Conservation (phyloP, 805 yeast genomes). For the Candida parachauliodes region DNA sequence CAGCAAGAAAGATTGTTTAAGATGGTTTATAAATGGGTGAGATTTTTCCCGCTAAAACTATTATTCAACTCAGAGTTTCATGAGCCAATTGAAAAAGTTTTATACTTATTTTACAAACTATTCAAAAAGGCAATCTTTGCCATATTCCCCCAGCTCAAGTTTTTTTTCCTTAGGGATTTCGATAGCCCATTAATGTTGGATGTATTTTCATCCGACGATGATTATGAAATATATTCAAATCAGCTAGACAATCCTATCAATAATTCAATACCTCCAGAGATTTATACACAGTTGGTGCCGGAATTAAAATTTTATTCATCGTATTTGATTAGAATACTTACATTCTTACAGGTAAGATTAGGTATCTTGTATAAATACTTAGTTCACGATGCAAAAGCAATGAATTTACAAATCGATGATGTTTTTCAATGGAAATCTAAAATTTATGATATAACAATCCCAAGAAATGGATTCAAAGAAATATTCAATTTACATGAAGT, state of each 20-base stretch:
- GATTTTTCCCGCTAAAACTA: slow-evolving; percentile 29
- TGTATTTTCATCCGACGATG: slow-evolving; percentile 23
- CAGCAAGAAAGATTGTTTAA: slow-evolving; percentile 33
- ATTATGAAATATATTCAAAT: slow-evolving; percentile 19
- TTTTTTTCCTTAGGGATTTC: slow-evolving; percentile 37
- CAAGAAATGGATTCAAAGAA: slow-evolving; percentile 20
- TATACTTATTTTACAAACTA: slow-evolving; percentile 30
- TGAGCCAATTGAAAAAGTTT: slow-evolving; percentile 29
- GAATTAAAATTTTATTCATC: slow-evolving; percentile 21
- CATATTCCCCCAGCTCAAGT: slow-evolving; percentile 38
- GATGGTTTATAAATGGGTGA: slow-evolving; percentile 34
- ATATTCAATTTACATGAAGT: slow-evolving; percentile 20
- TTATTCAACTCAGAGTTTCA: slow-evolving; percentile 16
- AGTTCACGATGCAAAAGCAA: slow-evolving; percentile 21
- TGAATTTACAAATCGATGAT: slow-evolving; percentile 22
- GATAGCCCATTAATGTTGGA: slow-evolving; percentile 40
- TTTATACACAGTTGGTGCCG: slow-evolving; percentile 11
- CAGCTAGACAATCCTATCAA: slow-evolving; percentile 11
- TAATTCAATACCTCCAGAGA: slow-evolving; percentile 4
- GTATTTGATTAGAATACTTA: slow-evolving; percentile 28
- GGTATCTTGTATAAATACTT: slow-evolving; percentile 25
- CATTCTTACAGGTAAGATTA: slow-evolving; percentile 28
- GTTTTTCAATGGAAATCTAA: slow-evolving; percentile 25
- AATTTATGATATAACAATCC: slow-evolving; percentile 21
- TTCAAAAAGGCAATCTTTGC: slow-evolving; percentile 33